phyloP scores from a whole-genome alignment of 2,329 filamentous ascomycete species.

The Corynespora cassiicola region DNA sequence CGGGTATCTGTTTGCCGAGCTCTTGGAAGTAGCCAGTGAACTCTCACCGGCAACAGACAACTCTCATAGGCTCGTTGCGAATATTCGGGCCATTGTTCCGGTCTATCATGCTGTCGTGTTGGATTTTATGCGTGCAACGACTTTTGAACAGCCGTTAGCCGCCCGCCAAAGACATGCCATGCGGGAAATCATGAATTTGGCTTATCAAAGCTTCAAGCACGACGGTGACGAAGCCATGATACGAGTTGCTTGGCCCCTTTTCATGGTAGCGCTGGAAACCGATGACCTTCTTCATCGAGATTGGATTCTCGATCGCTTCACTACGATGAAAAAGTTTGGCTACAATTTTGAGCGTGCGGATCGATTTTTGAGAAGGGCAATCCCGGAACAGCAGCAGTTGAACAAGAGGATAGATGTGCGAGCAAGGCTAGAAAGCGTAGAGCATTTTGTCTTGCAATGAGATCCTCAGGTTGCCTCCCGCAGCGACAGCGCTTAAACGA shows the following conservation, averaged over 20 bases:
- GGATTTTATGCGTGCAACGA: slow-evolving; percentile 31
- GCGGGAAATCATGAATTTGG: slow-evolving; percentile 38
- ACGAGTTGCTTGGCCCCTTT: slow-evolving; percentile 44
- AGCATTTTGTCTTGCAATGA: slow-evolving; percentile 6
- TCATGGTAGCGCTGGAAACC: slow-evolving; percentile 46
- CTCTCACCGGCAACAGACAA: slow-evolving; percentile 20
- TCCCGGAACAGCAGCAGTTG: slow-evolving; percentile 26
- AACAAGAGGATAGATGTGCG: slow-evolving; percentile 14
- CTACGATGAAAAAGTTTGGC: slow-evolving; percentile 35
- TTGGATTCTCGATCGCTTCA: slow-evolving; percentile 43
- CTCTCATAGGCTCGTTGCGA: slow-evolving; percentile 38
- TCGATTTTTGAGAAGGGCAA: slow-evolving; percentile 28
- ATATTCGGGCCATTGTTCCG: slow-evolving; percentile 45
- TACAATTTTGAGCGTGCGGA: slow-evolving; percentile 41
- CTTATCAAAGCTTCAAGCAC: slow-evolving; percentile 42
- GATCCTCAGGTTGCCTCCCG: too few species aligned
- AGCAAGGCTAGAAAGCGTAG: slow-evolving; percentile 7
- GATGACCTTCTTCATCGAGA: slow-evolving; percentile 39
- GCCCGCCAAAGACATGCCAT: slow-evolving; percentile 13
- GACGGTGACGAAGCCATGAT: slow-evolving; percentile 39
- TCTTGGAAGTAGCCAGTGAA: slow-evolving; percentile 18
- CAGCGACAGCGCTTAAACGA: too few species aligned
- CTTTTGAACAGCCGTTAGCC: slow-evolving; percentile 11
- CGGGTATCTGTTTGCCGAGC: slow-evolving; percentile 16
- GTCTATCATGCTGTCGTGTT: slow-evolving; percentile 44